These are phyloP conservation scores for Ustilago sp. DNA, from an alignment of 1,284 basidiomycete genomes.

Conservation along the genomic window DNA sequence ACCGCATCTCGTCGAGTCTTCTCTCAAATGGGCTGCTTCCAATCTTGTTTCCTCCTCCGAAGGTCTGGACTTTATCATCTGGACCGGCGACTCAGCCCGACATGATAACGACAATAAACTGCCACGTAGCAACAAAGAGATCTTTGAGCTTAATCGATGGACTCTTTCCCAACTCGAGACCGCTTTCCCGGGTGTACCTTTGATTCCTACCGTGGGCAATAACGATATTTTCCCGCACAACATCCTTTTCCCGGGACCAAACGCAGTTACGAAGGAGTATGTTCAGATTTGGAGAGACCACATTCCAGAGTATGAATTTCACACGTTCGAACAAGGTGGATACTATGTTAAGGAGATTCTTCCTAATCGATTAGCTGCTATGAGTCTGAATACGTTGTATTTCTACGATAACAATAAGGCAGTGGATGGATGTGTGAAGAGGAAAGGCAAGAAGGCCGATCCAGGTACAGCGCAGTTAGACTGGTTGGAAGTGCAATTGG, in stretches of 20 bases:
- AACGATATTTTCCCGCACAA: conserved; percentile 70
- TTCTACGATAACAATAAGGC: conserved; percentile 92
- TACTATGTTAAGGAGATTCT: conserved; percentile 88
- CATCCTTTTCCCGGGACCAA: conserved; percentile 76
- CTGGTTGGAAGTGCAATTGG: conserved; percentile 89
- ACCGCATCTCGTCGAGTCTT: conserved; percentile 80
- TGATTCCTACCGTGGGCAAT: conserved; percentile 84
- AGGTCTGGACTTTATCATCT: conserved; percentile 83
- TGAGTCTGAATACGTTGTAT: conserved; percentile 91
- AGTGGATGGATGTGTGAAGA: conserved; percentile 70
- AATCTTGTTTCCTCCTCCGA: conserved; percentile 71
- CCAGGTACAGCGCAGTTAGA: conserved; percentile 72
- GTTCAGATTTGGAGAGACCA: conserved; percentile 83
- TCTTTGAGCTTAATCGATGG: conserved; percentile 80
- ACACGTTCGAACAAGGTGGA: conserved; percentile 74
- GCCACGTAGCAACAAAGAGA: conserved; percentile 84
- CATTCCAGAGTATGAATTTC: conserved; percentile 83
- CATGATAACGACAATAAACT: conserved; percentile 86
- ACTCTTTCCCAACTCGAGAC: conserved; percentile 79
- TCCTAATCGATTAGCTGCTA: conserved; percentile 80
- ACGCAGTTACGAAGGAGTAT: conserved; percentile 78
- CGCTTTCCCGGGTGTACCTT: conserved; percentile 81
- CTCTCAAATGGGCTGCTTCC: conserved; percentile 82
- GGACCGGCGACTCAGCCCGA: conserved; percentile 92
- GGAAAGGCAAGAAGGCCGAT: conserved; percentile 39